Evolutionary conservation across 1,139 yeast genomes (phyloP).

Genomic region (Pichia sp.): DNA sequence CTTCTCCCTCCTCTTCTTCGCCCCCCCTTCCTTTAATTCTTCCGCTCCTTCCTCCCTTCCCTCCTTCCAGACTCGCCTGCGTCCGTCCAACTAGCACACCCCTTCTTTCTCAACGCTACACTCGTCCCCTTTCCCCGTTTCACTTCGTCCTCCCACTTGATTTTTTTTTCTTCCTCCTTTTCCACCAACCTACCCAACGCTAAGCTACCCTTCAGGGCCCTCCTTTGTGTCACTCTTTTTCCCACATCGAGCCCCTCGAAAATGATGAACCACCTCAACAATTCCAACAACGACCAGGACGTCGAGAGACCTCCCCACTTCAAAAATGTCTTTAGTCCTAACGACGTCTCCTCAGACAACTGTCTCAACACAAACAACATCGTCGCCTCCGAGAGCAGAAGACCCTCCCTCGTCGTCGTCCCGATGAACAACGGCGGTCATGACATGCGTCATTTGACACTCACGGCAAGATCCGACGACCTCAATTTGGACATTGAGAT

Average conservation of each 20-base stretch:
- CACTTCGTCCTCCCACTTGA: neutral
- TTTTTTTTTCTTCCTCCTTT: slow-evolving; percentile 2
- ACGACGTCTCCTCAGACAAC: slow-evolving; percentile 10
- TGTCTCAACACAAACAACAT: slow-evolving; percentile 15
- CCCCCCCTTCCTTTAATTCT: neutral
- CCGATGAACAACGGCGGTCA: neutral
- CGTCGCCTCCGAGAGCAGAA: slow-evolving; percentile 26
- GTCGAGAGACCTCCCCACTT: slow-evolving; percentile 29
- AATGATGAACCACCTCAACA: slow-evolving; percentile 30
- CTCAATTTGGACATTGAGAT: neutral
- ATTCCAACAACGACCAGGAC: slow-evolving; percentile 28
- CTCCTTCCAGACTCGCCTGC: neutral
- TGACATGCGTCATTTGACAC: neutral
- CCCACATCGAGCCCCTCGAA: neutral
- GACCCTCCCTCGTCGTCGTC: slow-evolving; percentile 27
- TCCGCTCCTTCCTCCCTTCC: neutral
- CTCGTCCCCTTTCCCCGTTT: neutral
- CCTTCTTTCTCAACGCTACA: neutral
- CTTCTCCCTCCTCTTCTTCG: neutral
- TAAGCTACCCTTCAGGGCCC: neutral
- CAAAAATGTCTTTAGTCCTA: slow-evolving; percentile 24
- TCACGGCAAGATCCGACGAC: neutral
- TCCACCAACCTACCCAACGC: neutral
- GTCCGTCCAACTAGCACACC: no score
- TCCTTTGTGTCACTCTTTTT: neutral